Conservation (phyloP, 208 protist genomes). For the Leishmania arabica region DNA sequence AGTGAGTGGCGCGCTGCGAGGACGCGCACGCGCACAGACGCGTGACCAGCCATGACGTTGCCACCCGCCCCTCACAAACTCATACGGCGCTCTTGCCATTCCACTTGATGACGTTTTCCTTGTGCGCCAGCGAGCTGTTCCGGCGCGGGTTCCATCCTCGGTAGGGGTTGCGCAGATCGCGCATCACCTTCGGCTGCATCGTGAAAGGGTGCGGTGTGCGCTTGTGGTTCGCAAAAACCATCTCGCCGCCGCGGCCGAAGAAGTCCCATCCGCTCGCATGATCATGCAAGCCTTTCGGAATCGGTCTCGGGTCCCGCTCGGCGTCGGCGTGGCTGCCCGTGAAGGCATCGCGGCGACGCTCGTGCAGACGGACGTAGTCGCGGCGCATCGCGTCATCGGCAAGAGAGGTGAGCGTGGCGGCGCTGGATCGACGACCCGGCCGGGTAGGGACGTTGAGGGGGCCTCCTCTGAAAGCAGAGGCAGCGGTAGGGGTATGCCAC, state of each 20-base stretch:
- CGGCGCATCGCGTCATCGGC: slow-evolving; percentile 54
- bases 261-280: slow-evolving; percentile 86
- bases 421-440: slow-evolving; percentile 25
- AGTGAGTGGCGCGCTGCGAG: not conserved
- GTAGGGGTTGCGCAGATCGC: slow-evolving; percentile 68
- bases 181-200: slow-evolving; percentile 90
- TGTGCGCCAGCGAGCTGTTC: slow-evolving; percentile 84
- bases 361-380: slow-evolving; percentile 32
- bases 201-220: slow-evolving; percentile 64
- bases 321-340: slow-evolving; percentile 38
- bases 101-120: slow-evolving; percentile 89
- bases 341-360: slow-evolving; percentile 30
- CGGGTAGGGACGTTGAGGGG: slow-evolving; percentile 1
- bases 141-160: slow-evolving; percentile 73
- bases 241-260: slow-evolving; percentile 80
- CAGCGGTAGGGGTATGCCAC: not conserved
- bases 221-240: slow-evolving; percentile 78
- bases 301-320: slow-evolving; percentile 70
- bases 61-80: not conserved
- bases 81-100: slow-evolving; percentile 80
- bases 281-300: slow-evolving; percentile 84
- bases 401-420: slow-evolving; percentile 51
- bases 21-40: not conserved
- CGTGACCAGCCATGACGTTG: not conserved
- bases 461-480: not conserved